Percentiles rank a stretch among this genome's conserved stretches.
phyloP scores from a whole-genome alignment of 306 rosid species.

The Dicorynia guianensis region DNA sequence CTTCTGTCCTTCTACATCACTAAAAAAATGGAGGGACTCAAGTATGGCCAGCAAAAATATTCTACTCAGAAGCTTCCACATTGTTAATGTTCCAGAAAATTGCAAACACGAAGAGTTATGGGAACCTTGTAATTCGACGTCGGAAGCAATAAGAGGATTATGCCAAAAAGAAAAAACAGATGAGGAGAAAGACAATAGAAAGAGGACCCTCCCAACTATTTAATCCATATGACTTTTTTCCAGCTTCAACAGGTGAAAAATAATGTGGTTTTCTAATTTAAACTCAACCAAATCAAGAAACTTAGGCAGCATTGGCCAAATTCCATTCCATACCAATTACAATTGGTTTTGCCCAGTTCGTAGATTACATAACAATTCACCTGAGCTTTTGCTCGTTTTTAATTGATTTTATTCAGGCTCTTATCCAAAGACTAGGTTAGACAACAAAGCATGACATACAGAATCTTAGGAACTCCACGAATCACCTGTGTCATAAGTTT shows the following conservation, averaged over 20 bases:
- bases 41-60: too few species aligned
- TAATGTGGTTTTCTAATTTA: background rate
- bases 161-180: too few species aligned
- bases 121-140: too few species aligned
- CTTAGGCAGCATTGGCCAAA: too few species aligned
- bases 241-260: background rate
- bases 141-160: too few species aligned
- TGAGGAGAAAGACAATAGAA: background rate
- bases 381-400: background rate
- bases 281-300: background rate
- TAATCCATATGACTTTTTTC: background rate
- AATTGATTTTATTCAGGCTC: background rate
- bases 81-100: too few species aligned
- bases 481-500: background rate
- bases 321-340: too few species aligned
- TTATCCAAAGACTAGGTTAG: background rate
- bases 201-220: background rate
- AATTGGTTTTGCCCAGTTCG: background rate
- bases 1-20: too few species aligned
- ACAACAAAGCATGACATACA: background rate
- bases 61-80: too few species aligned
- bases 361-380: background rate
- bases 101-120: too few species aligned
- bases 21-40: too few species aligned
- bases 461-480: background rate